Percentiles rank a stretch among this genome's conserved stretches.
Evolutionary conservation across 345 rosid genomes (phyloP).

Genomic region (Aquilaria malaccensis): DNA sequence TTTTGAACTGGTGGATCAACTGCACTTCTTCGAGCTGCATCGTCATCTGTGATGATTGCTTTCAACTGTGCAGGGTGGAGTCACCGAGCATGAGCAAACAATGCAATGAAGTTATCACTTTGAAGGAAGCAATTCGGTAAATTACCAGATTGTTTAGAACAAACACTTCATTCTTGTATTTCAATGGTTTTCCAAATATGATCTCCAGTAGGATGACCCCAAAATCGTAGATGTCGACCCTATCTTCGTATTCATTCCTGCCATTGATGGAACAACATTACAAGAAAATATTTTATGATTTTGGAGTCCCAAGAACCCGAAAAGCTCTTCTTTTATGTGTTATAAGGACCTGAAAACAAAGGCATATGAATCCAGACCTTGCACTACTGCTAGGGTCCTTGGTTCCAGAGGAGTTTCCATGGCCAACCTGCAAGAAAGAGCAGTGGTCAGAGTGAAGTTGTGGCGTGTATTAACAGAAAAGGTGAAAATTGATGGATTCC

Average conservation of each 20-base stretch:
- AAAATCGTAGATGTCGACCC: slow-evolving; percentile 56
- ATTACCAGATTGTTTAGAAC: slow-evolving; percentile 48
- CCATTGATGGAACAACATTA: slow-evolving; percentile 9
- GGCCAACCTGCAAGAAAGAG: slow-evolving; percentile 35
- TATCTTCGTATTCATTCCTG: slow-evolving; percentile 41
- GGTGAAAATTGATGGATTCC: not conserved
- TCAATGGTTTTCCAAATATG: slow-evolving; percentile 55
- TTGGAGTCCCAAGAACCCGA: no score
- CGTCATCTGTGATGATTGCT: slow-evolving; percentile 35
- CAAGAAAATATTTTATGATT: no score
- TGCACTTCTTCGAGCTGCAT: slow-evolving; percentile 43
- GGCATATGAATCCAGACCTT: slow-evolving; percentile 23
- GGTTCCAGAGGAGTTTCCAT: slow-evolving; percentile 29
- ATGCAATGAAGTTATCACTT: no score
- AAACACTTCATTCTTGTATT: slow-evolving; percentile 41
- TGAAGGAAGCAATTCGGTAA: no score
- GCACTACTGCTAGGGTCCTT: slow-evolving; percentile 25
- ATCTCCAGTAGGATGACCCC: slow-evolving; percentile 78
- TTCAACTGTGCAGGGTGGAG: slow-evolving; percentile 37
- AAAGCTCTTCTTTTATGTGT: not conserved
- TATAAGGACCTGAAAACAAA: not conserved
- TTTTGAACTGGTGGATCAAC: slow-evolving; percentile 51
- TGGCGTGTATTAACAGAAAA: not conserved
- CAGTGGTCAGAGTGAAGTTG: not conserved
- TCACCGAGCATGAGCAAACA: not conserved